Percentiles rank a stretch among this genome's conserved stretches.
Conservation (phyloP, 495 filamentous ascomycete species). For the Gamarada debralockiae region DNA sequence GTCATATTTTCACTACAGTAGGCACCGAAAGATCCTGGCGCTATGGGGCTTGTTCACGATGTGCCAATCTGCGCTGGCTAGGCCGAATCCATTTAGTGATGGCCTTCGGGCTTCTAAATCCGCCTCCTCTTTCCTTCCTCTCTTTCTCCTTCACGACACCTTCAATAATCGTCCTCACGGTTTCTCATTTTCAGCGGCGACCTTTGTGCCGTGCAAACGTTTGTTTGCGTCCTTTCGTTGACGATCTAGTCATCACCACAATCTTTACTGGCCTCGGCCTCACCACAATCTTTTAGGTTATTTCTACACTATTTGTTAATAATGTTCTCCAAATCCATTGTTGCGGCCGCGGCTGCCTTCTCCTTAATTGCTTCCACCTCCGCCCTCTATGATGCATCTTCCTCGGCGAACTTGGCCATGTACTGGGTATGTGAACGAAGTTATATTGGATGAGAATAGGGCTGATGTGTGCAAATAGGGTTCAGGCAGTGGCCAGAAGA, state of each 20-base stretch:
- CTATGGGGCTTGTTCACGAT: neutral
- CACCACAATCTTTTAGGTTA: slow-evolving; percentile 19
- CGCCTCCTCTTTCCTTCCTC: slow-evolving; percentile 4
- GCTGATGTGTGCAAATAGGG: slow-evolving; percentile 31
- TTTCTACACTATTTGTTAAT: slow-evolving; percentile 8
- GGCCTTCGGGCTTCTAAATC: slow-evolving; percentile 5
- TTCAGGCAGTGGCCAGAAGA: slow-evolving; percentile 38
- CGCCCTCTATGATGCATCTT: slow-evolving; percentile 14
- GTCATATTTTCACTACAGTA: neutral
- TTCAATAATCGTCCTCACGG: slow-evolving; percentile 7
- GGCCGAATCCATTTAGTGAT: slow-evolving; percentile 12
- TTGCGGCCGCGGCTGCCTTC: slow-evolving; percentile 20
- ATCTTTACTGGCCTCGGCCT: slow-evolving; percentile 27
- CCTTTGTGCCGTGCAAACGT: slow-evolving; percentile 24
- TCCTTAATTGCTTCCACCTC: slow-evolving; percentile 17
- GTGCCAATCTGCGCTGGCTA: slow-evolving; percentile 2
- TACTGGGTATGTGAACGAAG: slow-evolving; percentile 50
- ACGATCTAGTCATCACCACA: slow-evolving; percentile 23
- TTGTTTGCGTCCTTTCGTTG: slow-evolving; percentile 33
- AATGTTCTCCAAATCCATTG: slow-evolving; percentile 23
- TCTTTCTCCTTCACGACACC: slow-evolving; percentile 15
- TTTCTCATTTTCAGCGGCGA: slow-evolving; percentile 9
- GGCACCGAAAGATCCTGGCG: slow-evolving; percentile 5
- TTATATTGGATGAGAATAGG: neutral
- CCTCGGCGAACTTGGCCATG: slow-evolving; percentile 43